Evolutionary conservation across 2,329 filamentous ascomycete species (phyloP), one percentile per base, ranked within the genome.

Genomic region (Trichoderma atroviride): DNA sequence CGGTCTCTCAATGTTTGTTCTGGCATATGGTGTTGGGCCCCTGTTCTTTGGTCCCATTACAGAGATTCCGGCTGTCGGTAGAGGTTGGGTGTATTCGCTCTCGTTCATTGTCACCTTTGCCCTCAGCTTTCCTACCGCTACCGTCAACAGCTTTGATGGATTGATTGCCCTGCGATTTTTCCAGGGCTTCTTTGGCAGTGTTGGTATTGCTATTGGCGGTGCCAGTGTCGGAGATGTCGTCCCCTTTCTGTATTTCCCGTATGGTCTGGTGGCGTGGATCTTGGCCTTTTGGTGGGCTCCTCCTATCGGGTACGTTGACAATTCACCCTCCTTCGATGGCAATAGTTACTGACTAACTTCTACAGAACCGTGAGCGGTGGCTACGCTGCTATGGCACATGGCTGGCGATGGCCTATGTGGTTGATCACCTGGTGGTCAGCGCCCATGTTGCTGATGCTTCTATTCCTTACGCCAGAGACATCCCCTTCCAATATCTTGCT

Each of bases 121-220:
- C 13, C 13, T 60, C 22, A 33, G 27, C 22, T 33, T 60, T 40
- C 27, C 27, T 4, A 60, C 57, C 13, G 57, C 57, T n/a, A 35
- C 35, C 13, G 57, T 60, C 57, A 60, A 60, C 31, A 60, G 11
- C 31, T 60, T 35, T 35, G 19, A 29, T 31, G 88, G 88, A 0
- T 81, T 92, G 10, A 83, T 91, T 73, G 86, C 90, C 4, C 80
- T 89, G 2, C 84, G 88, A 1, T 90, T 90, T 77, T 77, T 91
- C 3, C 86, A 87, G 68, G 89, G 88, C 0, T 89, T 90, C 81
- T 89, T 90, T 72, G 88, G 89, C 7, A 86, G 83, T 5, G 89
- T 89, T 0, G 88, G 86, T 75, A 79, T 92, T 4, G 88, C 89
- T 0, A 90, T 84, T 0, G 84, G 84, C 5, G 84, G 81, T 24